Evolutionary conservation across 768 basidiomycete genomes (phyloP), one percentile per base, ranked within the genome.

Genomic region (Kondoa subrosea): DNA sequence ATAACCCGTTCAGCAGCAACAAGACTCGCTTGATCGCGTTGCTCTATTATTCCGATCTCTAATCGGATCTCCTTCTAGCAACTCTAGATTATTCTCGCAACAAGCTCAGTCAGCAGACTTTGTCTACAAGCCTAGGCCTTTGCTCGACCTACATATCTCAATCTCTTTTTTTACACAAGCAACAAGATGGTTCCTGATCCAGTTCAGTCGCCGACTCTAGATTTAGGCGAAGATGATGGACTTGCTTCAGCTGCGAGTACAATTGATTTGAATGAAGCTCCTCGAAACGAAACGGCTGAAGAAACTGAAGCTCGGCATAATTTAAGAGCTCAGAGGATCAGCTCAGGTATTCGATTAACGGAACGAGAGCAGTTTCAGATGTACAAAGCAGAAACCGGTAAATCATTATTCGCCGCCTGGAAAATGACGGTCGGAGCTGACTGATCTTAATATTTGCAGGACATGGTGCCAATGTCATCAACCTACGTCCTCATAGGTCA

Each of bases 331-430:
- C 40, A 50, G 8, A 8, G 40, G 21, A 21, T 50, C 40, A 50
- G 40, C 40, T 25, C 25, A 12, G 58, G 58, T 26, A 15, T 31
- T 27, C 4, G 29, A 25, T 31, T 60, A 15, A 60, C 58, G 14
- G 25, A 60, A 25, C 14, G 61, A 16, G 61, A 63, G 61, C 61
- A 63, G n/a, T 63, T 63, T 32, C 15, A 27, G 12, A 30, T 33
- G 16, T 32, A 63, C 61, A 33, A 63, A n/a, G 29, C 61, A 3
- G 61, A 63, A 16, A 3, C 16, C 29, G 61, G 61, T 33, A 21
- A 8, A 21, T 21, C 40, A 50, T 8, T 8, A 21, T 50, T 50
- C n/a, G n/a, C 12, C 40, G 40, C 12, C 40, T 50, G 12, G 40
- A 8, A 50, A 50, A 8, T 8, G 21, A 50, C 8, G 40, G 8